Conservation (phyloP, 1,284 basidiomycete genomes). For the Porogramme epimiltina region DNA sequence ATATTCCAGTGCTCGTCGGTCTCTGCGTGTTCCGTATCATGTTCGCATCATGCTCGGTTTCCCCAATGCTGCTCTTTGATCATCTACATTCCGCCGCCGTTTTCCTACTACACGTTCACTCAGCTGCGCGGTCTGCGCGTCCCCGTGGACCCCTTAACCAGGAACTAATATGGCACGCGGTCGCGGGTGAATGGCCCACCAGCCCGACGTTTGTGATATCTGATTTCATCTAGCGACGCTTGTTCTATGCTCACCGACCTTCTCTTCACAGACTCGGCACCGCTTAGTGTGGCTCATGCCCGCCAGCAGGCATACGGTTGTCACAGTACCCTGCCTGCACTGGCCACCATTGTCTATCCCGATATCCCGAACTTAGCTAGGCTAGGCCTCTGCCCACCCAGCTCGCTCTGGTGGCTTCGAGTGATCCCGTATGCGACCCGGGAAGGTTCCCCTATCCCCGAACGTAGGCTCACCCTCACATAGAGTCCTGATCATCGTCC, state of each 20-base stretch:
- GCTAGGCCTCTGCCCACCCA: slow-evolving; percentile 1
- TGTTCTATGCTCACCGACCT: background rate
- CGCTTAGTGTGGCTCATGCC: slow-evolving; percentile 18
- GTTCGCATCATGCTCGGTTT: slow-evolving; percentile 21
- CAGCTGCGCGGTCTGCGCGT: background rate
- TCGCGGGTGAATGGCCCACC: slow-evolving; percentile 1
- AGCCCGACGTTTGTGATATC: slow-evolving; percentile 5
- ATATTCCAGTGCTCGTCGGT: background rate
- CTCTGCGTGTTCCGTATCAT: slow-evolving; percentile 11
- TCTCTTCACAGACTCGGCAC: slow-evolving; percentile 21
- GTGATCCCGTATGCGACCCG: no score
- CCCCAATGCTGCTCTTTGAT: background rate
- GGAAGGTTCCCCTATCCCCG: no score
- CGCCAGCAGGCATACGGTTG: slow-evolving; percentile 18
- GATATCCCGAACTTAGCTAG: background rate
- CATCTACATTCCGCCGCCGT: background rate
- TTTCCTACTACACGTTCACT: background rate
- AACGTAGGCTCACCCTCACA: no score
- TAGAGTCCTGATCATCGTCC: slow-evolving; percentile 20
- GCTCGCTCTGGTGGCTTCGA: no score
- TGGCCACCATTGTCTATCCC: slow-evolving; percentile 3
- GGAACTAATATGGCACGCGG: background rate
- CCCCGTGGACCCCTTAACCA: background rate
- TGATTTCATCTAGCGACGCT: background rate
- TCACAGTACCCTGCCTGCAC: slow-evolving; percentile 10